A percentile compares a stretch with the other conserved stretches of the same genome.
These are phyloP conservation scores for Fonsecaea erecta DNA, from an alignment of 2,329 filamentous ascomycete species.

Conservation along the genomic window DNA sequence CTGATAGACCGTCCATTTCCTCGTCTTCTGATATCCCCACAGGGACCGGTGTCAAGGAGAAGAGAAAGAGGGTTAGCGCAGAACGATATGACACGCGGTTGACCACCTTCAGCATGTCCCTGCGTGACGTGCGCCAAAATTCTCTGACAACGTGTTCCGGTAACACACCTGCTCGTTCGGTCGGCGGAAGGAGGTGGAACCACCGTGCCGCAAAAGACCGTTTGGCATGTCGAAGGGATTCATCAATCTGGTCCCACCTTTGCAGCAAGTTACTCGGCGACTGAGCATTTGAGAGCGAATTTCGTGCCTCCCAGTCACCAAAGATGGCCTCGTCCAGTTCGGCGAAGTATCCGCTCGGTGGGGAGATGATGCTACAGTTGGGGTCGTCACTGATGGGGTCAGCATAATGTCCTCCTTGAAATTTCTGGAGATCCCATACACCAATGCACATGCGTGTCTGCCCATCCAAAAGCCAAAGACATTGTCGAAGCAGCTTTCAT, in stretches of 20 bases:
- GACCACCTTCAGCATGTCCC: conserved; percentile 49
- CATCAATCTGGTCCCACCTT: conserved; percentile 37
- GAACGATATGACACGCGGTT: conserved; percentile 51
- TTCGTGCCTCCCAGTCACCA: conserved; percentile 19
- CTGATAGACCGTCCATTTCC: conserved; percentile 48
- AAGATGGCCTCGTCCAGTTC: conserved; percentile 37
- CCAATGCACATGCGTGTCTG: conserved; percentile 49
- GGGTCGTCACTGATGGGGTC: conserved; percentile 13
- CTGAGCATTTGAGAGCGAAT: not conserved
- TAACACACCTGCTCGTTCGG: conserved; percentile 5
- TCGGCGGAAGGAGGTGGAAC: conserved; percentile 36
- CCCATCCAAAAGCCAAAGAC: conserved; percentile 53
- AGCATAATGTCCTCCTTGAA: not conserved
- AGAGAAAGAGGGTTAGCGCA: conserved; percentile 48
- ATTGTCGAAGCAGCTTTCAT: conserved; percentile 46
- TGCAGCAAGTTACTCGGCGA: conserved; percentile 16
- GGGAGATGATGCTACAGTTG: conserved; percentile 30
- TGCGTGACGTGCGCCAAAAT: conserved; percentile 46
- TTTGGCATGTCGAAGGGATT: conserved; percentile 39
- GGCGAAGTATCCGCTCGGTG: conserved; percentile 41
- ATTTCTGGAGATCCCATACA: conserved; percentile 40
- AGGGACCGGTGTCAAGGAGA: conserved; percentile 50
- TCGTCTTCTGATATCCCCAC: conserved; percentile 49
- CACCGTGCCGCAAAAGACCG: conserved; percentile 41
- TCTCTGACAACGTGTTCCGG: conserved; percentile 36